Evolutionary conservation across 345 rosid genomes (phyloP).

Genomic region (Raphanus sativus): DNA sequence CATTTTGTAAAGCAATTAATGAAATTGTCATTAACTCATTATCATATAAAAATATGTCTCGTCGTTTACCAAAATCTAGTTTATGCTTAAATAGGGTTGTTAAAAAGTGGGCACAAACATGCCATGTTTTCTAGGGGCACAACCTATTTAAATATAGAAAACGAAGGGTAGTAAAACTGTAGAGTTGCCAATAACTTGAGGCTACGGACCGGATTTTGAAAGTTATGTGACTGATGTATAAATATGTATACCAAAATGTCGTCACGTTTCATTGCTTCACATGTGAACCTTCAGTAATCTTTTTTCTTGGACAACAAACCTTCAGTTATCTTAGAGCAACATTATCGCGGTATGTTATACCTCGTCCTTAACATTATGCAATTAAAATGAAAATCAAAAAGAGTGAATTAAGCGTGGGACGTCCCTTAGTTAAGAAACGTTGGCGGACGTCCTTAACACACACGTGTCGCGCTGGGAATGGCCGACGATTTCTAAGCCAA

Average conservation of each 20-base stretch:
- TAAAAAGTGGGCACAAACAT: background rate
- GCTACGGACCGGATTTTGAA: constrained; percentile 17
- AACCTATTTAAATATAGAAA: background rate
- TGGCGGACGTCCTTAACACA: too few relatives aligned
- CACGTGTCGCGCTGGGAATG: too few relatives aligned
- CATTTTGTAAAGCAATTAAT: background rate
- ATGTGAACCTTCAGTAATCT: too few relatives aligned
- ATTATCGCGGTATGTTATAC: too few relatives aligned
- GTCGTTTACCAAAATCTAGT: background rate
- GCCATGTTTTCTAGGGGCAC: too few relatives aligned
- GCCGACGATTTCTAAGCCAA: too few relatives aligned
- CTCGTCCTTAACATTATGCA: too few relatives aligned
- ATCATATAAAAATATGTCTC: background rate
- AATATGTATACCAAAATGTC: background rate
- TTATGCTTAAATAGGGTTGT: background rate
- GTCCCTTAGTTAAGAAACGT: too few relatives aligned
- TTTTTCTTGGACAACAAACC: too few relatives aligned
- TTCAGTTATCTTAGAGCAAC: too few relatives aligned
- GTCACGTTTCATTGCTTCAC: background rate
- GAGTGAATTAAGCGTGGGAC: too few relatives aligned
- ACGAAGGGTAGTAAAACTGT: background rate
- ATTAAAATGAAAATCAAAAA: too few relatives aligned
- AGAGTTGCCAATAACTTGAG: constrained; percentile 12
- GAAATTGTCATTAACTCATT: background rate
- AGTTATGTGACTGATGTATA: background rate